These are phyloP conservation scores for Globisporangium spinosum DNA, from an alignment of 352 stramenopile species.

Conservation along the genomic window DNA sequence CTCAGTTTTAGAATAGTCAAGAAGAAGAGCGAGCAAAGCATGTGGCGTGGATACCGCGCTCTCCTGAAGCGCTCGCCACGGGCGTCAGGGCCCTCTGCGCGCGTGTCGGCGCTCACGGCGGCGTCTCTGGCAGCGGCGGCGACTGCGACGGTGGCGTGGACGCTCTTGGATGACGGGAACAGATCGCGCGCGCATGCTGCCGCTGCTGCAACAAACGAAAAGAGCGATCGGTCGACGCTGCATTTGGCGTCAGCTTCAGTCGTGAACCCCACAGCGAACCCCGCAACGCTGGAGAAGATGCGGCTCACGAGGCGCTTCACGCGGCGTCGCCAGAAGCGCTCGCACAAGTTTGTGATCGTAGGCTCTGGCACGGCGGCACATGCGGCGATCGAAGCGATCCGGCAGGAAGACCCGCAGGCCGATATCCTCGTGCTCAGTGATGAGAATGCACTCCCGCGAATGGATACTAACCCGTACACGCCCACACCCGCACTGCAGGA, in stretches of 20 bases:
- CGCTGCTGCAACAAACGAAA: not conserved
- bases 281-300: constrained; percentile 28
- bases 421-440: constrained; percentile 90
- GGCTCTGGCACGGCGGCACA: constrained; percentile 86
- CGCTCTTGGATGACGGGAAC: not conserved
- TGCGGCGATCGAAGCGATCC: constrained; percentile 89
- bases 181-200: not conserved
- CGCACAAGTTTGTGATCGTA: constrained; percentile 88
- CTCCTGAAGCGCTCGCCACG: not conserved
- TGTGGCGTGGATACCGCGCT: constrained; percentile 12
- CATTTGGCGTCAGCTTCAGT: constrained; percentile 2
- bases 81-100: not conserved
- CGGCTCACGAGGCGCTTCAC: constrained; percentile 58
- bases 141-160: constrained; percentile 10
- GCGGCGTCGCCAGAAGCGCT: constrained; percentile 64
- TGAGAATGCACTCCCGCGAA: constrained; percentile 56
- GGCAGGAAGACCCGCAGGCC: constrained; percentile 64
- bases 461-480: constrained; percentile 43
- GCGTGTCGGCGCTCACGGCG: not conserved
- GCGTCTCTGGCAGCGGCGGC: not conserved
- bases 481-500: constrained; percentile 17
- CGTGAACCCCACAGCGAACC: not conserved
- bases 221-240: constrained; percentile 2
- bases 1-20: constrained; percentile 4
- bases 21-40: not conserved